A percentile compares a stretch with the other conserved stretches of the same genome.
Evolutionary conservation across 768 basidiomycete genomes (phyloP).

Genomic region (Lyophyllum shimeji): DNA sequence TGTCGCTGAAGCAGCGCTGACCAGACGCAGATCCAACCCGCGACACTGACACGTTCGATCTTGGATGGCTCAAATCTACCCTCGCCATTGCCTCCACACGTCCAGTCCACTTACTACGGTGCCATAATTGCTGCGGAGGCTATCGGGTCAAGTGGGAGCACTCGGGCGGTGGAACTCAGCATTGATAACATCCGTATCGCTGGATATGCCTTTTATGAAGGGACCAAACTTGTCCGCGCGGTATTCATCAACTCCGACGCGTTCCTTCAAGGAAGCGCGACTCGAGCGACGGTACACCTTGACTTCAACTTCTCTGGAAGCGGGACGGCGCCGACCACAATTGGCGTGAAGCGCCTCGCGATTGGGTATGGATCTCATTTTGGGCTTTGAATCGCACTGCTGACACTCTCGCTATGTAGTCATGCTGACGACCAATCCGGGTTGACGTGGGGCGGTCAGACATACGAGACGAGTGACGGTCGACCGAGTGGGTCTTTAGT

Average conservation of each 20-base stretch:
- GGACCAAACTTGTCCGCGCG: slow-evolving; percentile 39
- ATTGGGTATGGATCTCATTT: slow-evolving; percentile 37
- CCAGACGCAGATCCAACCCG: slow-evolving; percentile 57
- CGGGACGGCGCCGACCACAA: slow-evolving; percentile 17
- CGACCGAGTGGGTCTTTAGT: slow-evolving; percentile 35
- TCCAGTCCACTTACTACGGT: slow-evolving; percentile 68
- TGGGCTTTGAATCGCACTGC: neutral
- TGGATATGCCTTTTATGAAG: slow-evolving; percentile 65
- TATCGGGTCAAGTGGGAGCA: slow-evolving; percentile 44
- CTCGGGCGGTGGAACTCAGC: slow-evolving; percentile 45
- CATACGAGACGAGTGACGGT: slow-evolving; percentile 51
- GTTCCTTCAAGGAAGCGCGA: slow-evolving; percentile 36
- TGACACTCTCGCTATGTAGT: slow-evolving; percentile 23
- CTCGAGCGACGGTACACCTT: slow-evolving; percentile 41
- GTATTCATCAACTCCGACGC: slow-evolving; percentile 62
- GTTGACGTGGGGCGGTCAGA: slow-evolving; percentile 58
- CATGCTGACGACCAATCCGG: slow-evolving; percentile 50
- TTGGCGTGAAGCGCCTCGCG: slow-evolving; percentile 47
- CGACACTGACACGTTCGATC: slow-evolving; percentile 54
- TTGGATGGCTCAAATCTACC: slow-evolving; percentile 52
- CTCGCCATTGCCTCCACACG: slow-evolving; percentile 52
- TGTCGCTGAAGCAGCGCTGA: neutral
- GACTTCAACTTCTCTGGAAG: slow-evolving; percentile 35
- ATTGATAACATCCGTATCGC: slow-evolving; percentile 47
- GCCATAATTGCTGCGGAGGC: slow-evolving; percentile 61